Evolutionary conservation across 2,329 filamentous ascomycete genomes (phyloP), one percentile per base, ranked within the genome.

Genomic region (Colletotrichum brevisporum): DNA sequence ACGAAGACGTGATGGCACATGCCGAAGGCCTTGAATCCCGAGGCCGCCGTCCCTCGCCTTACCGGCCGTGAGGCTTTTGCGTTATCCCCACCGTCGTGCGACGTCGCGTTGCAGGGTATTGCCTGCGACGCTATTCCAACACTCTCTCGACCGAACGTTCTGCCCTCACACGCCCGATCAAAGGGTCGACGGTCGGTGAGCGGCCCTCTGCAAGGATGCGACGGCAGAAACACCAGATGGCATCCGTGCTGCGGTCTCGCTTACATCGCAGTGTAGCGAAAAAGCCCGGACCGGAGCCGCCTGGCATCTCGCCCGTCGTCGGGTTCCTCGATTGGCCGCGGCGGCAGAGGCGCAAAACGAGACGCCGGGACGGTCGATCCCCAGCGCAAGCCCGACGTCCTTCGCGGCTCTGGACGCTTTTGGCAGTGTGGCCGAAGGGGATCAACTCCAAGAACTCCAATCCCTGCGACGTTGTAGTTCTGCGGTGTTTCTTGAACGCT

Each of bases 71-170:
- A 10, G 52, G 21, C 4, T 21, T 12, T 24, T 26, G 50, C 31
- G 56, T 13, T 16, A 57, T n/a, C 66, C 61, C 66, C 55, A 61
- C 62, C 55, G 56, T 31, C 48, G 21, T 56, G 67, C 67, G 62
- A 66, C 67, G 55, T 56, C 45, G 50, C 51, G 18, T 52, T n/a
- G 9, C 21, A 24, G 67, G 56, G 45, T 61, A 3, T 52, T 56
- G 50, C 55, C 66, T 66, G 62, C 39, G 24, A 27, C 36, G 6
- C 10, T 18, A 31, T 41, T 50, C 62, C 31, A 36, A 12, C 31
- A 10, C 31, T 12, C 9, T 9, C 31, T 36, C 31, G 10, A 36
- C 31, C 31, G 31, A 36, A 36, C 31, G 31, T 36, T 36, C 31
- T 36, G 31, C 31, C 9, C 31, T 36, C 31, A 0, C 10, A 36